A percentile compares a stretch with the other conserved stretches of the same genome.
Conservation (phyloP, 495 filamentous ascomycete species). For the Lophiotrema nucula region DNA sequence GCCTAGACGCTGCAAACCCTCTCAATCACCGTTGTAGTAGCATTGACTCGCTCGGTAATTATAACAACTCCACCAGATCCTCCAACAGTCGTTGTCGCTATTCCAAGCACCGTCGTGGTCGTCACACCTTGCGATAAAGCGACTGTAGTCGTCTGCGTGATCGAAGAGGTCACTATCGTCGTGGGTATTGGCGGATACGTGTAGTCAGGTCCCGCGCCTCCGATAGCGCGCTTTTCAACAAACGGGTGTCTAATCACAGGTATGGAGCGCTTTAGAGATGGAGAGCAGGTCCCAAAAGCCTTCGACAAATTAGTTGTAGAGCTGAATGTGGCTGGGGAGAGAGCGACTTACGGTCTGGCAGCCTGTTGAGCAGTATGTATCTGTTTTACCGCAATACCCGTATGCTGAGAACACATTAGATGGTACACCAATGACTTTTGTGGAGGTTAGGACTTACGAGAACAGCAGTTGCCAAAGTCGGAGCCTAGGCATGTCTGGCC, state of each 20-base stretch:
- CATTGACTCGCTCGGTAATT: no score
- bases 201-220: constrained; percentile 2
- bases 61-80: no score
- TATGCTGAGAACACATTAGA: neutral
- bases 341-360: constrained; percentile 4
- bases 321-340: no score
- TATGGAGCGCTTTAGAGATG: neutral
- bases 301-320: no score
- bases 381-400: constrained; percentile 10
- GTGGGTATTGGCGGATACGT: constrained; percentile 13
- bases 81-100: neutral
- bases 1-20: no score
- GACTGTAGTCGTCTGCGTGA: neutral
- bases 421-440: neutral
- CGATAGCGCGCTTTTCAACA: neutral
- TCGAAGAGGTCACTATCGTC: neutral
- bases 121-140: neutral
- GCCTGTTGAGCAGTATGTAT: constrained; percentile 11
- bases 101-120: neutral
- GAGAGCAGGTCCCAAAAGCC: constrained; percentile 12
- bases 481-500: neutral
- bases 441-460: neutral
- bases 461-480: constrained; percentile 9
- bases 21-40: no score
- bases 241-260: no score